phyloP scores from a whole-genome alignment of 495 filamentous ascomycete species.

The Lasiosphaeria miniovina region DNA sequence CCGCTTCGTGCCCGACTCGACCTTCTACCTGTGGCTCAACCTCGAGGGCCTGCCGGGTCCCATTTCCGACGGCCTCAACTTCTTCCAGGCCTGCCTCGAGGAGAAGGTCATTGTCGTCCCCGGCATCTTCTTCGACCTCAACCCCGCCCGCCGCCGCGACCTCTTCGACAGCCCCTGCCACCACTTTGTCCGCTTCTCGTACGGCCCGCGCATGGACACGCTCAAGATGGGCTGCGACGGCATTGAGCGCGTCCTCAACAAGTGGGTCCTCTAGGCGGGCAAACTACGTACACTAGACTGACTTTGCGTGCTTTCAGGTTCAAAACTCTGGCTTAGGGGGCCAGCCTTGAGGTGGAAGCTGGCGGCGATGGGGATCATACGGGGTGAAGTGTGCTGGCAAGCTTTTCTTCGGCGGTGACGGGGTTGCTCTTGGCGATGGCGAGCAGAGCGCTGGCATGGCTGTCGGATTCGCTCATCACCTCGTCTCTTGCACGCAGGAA shows the following conservation, averaged over 20 bases:
- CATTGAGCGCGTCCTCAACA: conserved; percentile 78
- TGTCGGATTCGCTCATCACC: no score
- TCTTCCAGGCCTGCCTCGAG: conserved; percentile 88
- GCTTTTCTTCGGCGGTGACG: neutral
- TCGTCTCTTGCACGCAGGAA: no score
- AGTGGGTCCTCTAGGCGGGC: conserved; percentile 37
- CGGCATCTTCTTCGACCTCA: conserved; percentile 89
- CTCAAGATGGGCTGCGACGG: conserved; percentile 81
- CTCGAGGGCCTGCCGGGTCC: conserved; percentile 61
- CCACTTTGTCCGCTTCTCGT: conserved; percentile 88
- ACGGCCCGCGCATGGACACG: conserved; percentile 87
- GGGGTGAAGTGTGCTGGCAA: neutral
- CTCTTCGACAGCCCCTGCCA: conserved; percentile 94
- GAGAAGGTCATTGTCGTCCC: conserved; percentile 96
- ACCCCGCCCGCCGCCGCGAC: conserved; percentile 84
- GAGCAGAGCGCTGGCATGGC: no score
- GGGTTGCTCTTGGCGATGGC: no score
- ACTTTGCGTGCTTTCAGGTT: neutral
- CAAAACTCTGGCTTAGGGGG: neutral
- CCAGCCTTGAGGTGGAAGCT: no score
- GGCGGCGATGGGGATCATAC: no score
- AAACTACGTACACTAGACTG: no score
- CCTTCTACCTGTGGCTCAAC: conserved; percentile 77
- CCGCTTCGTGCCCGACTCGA: conserved; percentile 76
- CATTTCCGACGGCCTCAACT: conserved; percentile 90